Base-by-base conservation (phyloP, 225 moss, liverwort and hornwort species). In the Marchantia polymorpha region DNA sequence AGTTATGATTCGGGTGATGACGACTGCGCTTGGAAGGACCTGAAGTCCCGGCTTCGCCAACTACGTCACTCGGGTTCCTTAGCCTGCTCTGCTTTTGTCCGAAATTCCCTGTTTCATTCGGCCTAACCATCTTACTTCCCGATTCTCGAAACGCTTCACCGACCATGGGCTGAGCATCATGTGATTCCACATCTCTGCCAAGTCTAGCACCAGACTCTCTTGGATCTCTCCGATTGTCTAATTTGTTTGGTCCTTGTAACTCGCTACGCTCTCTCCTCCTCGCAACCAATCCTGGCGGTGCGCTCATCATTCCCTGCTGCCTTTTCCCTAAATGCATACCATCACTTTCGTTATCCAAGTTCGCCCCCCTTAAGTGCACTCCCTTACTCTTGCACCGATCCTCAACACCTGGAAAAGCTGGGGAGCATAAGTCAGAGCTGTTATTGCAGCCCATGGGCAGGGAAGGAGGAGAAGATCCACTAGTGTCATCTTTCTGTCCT, bases 401-500 rank as follows among this genome's bases (percentile, higher is more conserved):
- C n/a, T 82, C 80, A 31, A 79, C 51, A 50, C 63, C 39, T 22
- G 81, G 78, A 56, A 83, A 67, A 20, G 78, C 50, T 27, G 83
- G 78, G 16, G 83, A 83, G 46, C 76, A 69, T 19, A 80, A 20
- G 54, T 83, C 86, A 55, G 75, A 78, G 50, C 55, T 50, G 27
- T 10, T 78, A n/a, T 75, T 78, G 72, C 81, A 83, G 16, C 56
- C 83, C n/a, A 14, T 4, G 7, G 86, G 86, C 75, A 53, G 78
- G 51, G 86, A 77, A 22, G 86, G 86, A 67, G 86, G 86, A 23
- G 86, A 83, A 6, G 86, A 83, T 64, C 59, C 78, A 72, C 83
- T 83, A 16, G 83, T 86, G 50, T 86, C 83, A 49, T 86, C 78
- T 30, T 80, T 83, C 7, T 25, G 60, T 50, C 81, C 83, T 78